Base-by-base conservation (phyloP, 768 basidiomycete genomes). In the Megacollybia marginata region DNA sequence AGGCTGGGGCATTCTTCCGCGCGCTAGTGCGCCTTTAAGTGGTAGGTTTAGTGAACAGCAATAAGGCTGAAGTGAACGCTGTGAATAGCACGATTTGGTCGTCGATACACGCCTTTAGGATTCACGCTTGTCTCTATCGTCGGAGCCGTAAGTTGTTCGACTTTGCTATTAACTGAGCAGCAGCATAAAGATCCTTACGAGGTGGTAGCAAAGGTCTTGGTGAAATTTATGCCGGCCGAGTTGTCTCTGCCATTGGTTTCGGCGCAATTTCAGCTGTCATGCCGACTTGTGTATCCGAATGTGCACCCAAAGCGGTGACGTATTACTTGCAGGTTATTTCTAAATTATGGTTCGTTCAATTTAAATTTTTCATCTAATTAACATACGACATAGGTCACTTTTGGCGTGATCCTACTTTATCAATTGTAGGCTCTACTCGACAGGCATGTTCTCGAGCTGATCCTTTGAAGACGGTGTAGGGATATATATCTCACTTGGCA, bases 1-100 rank as follows among this genome's bases (percentile, higher is more conserved):
- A 92, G 61, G 88, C 82, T 4, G 89, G 89, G 10, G 88, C 88
- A 1, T 92, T 92, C 74, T 92, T 92, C 59, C 91, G 91, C 50
- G 88, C 90, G 12, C 62, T 94, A 83, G 82, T 55, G 84, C 85
- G 1, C 84, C 83, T 0, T 57, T 86, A 38, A 86, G 86, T 10
- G 68, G 87, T 88, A 51, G 72, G 66, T 10, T 2, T 28, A 28
- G 6, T 28, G 23, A 28, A 28, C 6, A 28, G 23, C 23, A 28
- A 28, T 28, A 28, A 28, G 23, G 23, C 23, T 28, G 4, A 28
- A 28, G 23, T 28, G 23, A 28, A 2, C 4, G 23, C 23, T 28
- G 2, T 28, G 23, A 28, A 28, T 42, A 88, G 85, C 77, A 23
- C 70, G 64, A 47, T 67, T 90, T 43, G 91, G 90, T 2, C 77